A percentile compares a stretch with the other conserved stretches of the same genome.
Conservation (phyloP, 331 rosid species). For the Malus hybrid region DNA sequence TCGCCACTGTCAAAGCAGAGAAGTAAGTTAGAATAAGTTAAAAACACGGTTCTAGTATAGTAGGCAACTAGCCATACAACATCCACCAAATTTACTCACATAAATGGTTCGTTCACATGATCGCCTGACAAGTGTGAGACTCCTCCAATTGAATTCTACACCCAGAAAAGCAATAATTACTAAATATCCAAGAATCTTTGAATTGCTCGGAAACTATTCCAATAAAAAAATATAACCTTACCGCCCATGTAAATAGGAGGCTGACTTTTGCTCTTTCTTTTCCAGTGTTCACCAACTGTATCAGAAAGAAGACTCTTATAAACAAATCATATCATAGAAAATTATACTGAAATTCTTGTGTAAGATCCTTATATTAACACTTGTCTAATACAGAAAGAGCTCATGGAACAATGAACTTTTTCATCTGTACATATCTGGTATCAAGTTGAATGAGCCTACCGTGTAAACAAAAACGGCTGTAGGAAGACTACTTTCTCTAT, state of each 20-base stretch:
- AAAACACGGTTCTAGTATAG: not conserved
- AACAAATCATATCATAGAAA: not conserved
- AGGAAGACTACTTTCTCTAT: conserved; percentile 91
- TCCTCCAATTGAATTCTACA: conserved; percentile 97
- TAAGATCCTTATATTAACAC: not conserved
- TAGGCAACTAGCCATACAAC: not conserved
- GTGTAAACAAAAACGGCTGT: conserved; percentile 87
- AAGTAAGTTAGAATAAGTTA: conserved; percentile 10
- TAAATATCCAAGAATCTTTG: conserved; percentile 10
- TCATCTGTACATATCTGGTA: not conserved
- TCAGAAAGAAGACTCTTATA: conserved; percentile 22
- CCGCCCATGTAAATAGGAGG: conserved; percentile 98
- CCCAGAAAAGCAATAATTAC: conserved; percentile 19
- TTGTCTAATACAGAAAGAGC: too few relatives aligned
- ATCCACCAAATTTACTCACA: conserved; percentile 36
- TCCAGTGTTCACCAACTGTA: conserved; percentile 92
- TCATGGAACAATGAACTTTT: not conserved
- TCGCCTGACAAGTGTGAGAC: conserved; percentile 77
- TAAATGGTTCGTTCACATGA: conserved; percentile 87
- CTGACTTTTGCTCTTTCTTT: conserved; percentile 97
- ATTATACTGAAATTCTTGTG: not conserved
- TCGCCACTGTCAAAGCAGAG: conserved; percentile 54
- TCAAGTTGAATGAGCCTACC: conserved; percentile 33
- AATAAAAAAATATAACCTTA: conserved; percentile 32
- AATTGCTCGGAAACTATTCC: conserved; percentile 1